These are phyloP conservation scores for Trichoderma gracile DNA, from an alignment of 2,329 filamentous ascomycete genomes.

Conservation along the genomic window DNA sequence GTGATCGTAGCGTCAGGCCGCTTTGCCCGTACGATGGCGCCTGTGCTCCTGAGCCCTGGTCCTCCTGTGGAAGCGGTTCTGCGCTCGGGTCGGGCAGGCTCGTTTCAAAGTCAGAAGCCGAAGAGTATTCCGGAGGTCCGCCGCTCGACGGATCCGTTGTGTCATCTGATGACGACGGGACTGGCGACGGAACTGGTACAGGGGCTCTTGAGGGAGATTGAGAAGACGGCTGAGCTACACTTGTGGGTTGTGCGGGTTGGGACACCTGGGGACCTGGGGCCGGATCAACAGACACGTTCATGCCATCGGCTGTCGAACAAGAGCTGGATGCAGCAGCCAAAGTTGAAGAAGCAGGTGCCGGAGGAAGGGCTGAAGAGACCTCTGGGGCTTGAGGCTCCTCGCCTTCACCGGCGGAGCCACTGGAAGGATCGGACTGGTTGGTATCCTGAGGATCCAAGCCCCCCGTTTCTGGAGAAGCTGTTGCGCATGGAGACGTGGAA, in stretches of 20 bases:
- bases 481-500: constrained; percentile 1
- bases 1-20: not conserved
- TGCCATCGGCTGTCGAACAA: not conserved
- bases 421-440: not conserved
- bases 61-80: not conserved
- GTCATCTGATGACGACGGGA: not conserved
- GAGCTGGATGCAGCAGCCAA: not conserved
- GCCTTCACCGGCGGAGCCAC: not conserved
- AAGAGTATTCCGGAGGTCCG: not conserved
- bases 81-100: not conserved
- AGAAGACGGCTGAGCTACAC: not conserved
- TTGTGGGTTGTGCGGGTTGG: not conserved
- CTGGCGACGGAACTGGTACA: not conserved
- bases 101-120: not conserved
- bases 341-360: not conserved
- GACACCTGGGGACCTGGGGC: not conserved
- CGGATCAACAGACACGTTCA: not conserved
- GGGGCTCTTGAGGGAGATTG: not conserved
- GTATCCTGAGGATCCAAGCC: not conserved
- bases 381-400: not conserved
- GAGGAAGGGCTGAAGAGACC: not conserved
- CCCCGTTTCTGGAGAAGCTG: not conserved
- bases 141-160: not conserved
- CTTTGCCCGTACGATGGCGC: not conserved
- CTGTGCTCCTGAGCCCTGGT: not conserved